Percentiles rank a stretch among this genome's conserved stretches.
Conservation (phyloP, 805 yeast genomes). For the Hanseniaspora taiwanica region DNA sequence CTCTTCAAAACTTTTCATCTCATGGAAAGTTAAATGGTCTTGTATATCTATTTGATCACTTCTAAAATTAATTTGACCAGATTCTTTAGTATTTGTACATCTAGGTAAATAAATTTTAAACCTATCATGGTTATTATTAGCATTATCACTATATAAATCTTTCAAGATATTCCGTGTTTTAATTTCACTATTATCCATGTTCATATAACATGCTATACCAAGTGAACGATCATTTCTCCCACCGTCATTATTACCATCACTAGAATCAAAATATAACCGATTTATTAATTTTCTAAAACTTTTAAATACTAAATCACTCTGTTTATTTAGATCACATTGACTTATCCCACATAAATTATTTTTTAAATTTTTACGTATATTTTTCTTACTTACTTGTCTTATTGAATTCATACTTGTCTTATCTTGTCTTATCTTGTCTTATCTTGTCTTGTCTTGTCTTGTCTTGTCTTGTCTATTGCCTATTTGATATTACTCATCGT, state of each 20-base stretch:
- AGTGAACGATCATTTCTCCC: not conserved
- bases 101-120: slow-evolving; percentile 42
- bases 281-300: not conserved
- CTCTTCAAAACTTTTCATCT: slow-evolving; percentile 29
- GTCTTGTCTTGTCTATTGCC: too few relatives aligned
- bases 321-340: slow-evolving; percentile 11
- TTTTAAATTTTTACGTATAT: slow-evolving; percentile 14
- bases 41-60: slow-evolving; percentile 10
- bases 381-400: slow-evolving; percentile 9
- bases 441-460: too few relatives aligned
- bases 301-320: slow-evolving; percentile 15
- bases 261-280: not conserved
- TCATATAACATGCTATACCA: slow-evolving; percentile 57
- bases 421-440: too few relatives aligned
- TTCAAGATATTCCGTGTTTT: slow-evolving; percentile 44
- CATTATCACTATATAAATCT: slow-evolving; percentile 35
- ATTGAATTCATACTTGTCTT: too few relatives aligned
- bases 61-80: slow-evolving; percentile 16
- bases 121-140: slow-evolving; percentile 13
- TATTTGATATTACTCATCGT: too few relatives aligned
- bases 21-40: slow-evolving; percentile 44
- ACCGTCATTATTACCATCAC: slow-evolving; percentile 9
- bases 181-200: slow-evolving; percentile 61
- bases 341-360: slow-evolving; percentile 9
- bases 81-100: slow-evolving; percentile 25